A percentile compares a stretch with the other conserved stretches of the same genome.
phyloP scores from a whole-genome alignment of 257 asterid species.

The Scutellaria minor region DNA sequence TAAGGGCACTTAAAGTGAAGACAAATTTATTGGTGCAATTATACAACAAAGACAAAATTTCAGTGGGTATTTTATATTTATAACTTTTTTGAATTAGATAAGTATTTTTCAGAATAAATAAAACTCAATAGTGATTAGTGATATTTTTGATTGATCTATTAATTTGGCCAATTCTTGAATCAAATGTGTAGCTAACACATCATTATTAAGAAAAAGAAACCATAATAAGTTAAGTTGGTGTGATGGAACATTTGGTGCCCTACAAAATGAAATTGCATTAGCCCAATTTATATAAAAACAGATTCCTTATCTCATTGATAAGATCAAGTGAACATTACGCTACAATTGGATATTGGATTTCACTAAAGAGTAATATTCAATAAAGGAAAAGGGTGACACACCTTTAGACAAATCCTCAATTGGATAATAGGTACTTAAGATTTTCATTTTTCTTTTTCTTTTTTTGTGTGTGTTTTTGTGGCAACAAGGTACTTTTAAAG shows the following conservation, averaged over 20 bases:
- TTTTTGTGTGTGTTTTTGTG: too few relatives aligned
- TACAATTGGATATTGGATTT: not conserved
- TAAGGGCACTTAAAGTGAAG: too few relatives aligned
- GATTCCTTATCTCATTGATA: slow-evolving; percentile 1
- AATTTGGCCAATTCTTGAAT: not conserved
- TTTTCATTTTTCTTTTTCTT: not conserved
- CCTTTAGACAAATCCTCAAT: not conserved
- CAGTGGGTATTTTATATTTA: too few relatives aligned
- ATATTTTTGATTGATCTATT: too few relatives aligned
- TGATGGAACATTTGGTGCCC: slow-evolving; percentile 24
- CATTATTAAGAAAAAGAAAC: not conserved
- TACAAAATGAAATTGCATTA: not conserved
- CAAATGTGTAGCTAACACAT: not conserved
- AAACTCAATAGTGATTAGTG: not conserved
- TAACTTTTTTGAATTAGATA: not conserved
- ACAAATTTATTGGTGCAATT: too few relatives aligned
- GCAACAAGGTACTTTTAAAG: too few relatives aligned
- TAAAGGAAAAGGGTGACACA: not conserved
- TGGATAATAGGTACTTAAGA: not conserved
- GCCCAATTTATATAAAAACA: not conserved
- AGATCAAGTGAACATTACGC: slow-evolving; percentile 1
- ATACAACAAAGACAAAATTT: too few relatives aligned
- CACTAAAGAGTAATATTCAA: not conserved
- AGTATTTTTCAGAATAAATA: not conserved
- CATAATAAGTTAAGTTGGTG: slow-evolving; percentile 18